These are phyloP conservation scores for Claviceps quebecensis DNA, from an alignment of 2,329 filamentous ascomycete genomes.

Conservation along the genomic window DNA sequence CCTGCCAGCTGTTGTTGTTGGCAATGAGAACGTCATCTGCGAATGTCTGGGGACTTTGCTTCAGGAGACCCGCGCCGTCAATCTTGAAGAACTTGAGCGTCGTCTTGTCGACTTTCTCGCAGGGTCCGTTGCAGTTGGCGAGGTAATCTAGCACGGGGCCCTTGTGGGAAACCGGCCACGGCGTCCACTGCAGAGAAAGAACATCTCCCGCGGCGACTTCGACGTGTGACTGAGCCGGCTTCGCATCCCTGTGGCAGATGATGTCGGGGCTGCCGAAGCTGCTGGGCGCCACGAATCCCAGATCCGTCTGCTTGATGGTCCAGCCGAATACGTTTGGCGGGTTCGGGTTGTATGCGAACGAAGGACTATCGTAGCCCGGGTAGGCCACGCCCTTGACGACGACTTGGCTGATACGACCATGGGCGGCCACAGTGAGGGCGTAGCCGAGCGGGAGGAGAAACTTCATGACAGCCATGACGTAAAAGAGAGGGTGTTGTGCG, in stretches of 20 bases:
- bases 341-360: conserved; percentile 20
- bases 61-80: conserved; percentile 24
- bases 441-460: conserved; percentile 7
- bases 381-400: conserved; percentile 29
- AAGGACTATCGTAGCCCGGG: conserved; percentile 24
- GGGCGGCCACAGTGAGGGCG: conserved; percentile 12
- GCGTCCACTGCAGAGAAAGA: conserved; percentile 33
- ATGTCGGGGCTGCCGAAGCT: conserved; percentile 28
- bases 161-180: conserved; percentile 34
- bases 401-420: conserved; percentile 29
- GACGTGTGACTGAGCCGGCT: conserved; percentile 25
- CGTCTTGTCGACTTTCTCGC: conserved; percentile 26
- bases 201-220: conserved; percentile 29
- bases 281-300: conserved; percentile 34
- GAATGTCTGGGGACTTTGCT: conserved; percentile 23
- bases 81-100: conserved; percentile 33
- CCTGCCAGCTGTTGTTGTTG: conserved; percentile 36
- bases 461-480: background rate
- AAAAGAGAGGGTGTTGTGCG: background rate
- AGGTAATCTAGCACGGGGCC: conserved; percentile 34
- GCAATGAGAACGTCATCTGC: conserved; percentile 30
- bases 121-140: conserved; percentile 28
- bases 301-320: conserved; percentile 27
- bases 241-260: conserved; percentile 31
- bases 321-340: conserved; percentile 26